phyloP scores from a whole-genome alignment of 208 protist species.

The Trypanosoma cruzi region DNA sequence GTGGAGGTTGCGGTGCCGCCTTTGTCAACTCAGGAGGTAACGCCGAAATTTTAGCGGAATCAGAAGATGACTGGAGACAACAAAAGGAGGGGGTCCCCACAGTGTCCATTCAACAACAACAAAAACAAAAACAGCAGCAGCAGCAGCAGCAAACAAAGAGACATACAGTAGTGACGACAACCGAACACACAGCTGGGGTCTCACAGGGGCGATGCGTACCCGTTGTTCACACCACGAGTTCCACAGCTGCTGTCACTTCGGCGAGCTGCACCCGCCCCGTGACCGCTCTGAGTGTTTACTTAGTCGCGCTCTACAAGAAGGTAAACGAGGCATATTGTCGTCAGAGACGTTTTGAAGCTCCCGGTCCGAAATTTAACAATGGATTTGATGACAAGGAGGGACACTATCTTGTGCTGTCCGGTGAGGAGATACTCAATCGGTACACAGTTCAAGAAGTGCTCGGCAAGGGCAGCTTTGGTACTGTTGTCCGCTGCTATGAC shows the following conservation, averaged over 20 bases:
- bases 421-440: slow-evolving; percentile 82
- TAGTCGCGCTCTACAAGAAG: slow-evolving; percentile 68
- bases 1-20: neutral
- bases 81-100: neutral
- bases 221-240: neutral
- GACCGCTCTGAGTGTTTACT: slow-evolving; percentile 50
- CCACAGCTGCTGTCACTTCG: neutral
- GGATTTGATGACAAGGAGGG: slow-evolving; percentile 90
- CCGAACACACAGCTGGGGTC: neutral
- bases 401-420: slow-evolving; percentile 85
- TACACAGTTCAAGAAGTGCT: slow-evolving; percentile 89
- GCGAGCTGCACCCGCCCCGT: slow-evolving; percentile 34
- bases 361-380: slow-evolving; percentile 82
- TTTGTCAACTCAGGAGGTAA: neutral
- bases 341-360: slow-evolving; percentile 56
- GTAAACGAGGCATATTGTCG: slow-evolving; percentile 78
- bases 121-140: slow-evolving; percentile 4
- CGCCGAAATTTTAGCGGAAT: neutral
- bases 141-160: neutral
- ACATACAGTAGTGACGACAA: neutral
- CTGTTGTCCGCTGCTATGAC: slow-evolving; percentile 90
- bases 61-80: neutral
- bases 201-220: neutral
- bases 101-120: slow-evolving; percentile 2
- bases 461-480: slow-evolving; percentile 92